These are phyloP conservation scores for Boletus rubropictus DNA, from an alignment of 768 basidiomycete genomes.

Conservation along the genomic window DNA sequence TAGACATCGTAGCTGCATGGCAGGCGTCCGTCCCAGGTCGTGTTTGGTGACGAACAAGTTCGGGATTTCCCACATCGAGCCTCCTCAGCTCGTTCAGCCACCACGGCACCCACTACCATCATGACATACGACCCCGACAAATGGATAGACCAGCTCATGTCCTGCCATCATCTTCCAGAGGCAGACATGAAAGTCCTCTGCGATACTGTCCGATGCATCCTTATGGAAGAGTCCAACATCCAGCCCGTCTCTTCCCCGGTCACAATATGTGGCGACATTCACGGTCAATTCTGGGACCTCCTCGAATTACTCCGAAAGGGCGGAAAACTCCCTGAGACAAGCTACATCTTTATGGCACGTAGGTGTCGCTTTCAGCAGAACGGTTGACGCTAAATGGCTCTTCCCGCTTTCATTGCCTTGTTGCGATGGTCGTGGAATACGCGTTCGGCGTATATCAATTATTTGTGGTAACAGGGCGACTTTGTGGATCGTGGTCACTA, in stretches of 20 bases:
- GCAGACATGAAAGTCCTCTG: constrained; percentile 91
- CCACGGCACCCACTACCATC: neutral
- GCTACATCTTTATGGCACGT: constrained; percentile 96
- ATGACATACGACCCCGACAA: constrained; percentile 53
- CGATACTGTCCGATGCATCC: constrained; percentile 78
- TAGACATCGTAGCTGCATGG: constrained; percentile 18
- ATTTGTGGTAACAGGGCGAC: constrained; percentile 59
- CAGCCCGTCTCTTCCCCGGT: constrained; percentile 94
- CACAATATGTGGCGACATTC: constrained; percentile 93
- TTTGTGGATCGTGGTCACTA: constrained; percentile 98
- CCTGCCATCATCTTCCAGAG: constrained; percentile 86
- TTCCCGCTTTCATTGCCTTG: neutral
- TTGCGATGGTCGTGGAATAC: neutral
- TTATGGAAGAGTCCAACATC: constrained; percentile 96
- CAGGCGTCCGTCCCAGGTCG: neutral
- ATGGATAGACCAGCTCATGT: constrained; percentile 86
- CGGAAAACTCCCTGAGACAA: constrained; percentile 78
- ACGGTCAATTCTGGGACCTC: constrained; percentile 97
- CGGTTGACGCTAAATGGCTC: constrained; percentile 24
- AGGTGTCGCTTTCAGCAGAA: constrained; percentile 34
- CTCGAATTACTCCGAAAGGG: constrained; percentile 85
- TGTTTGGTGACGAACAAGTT: neutral
- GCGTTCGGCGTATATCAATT: neutral
- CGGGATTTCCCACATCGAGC: constrained; percentile 15
- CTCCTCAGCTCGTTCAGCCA: neutral